Evolutionary conservation across 2,329 filamentous ascomycete species (phyloP).

Genomic region (Sordariomycetes sp.): DNA sequence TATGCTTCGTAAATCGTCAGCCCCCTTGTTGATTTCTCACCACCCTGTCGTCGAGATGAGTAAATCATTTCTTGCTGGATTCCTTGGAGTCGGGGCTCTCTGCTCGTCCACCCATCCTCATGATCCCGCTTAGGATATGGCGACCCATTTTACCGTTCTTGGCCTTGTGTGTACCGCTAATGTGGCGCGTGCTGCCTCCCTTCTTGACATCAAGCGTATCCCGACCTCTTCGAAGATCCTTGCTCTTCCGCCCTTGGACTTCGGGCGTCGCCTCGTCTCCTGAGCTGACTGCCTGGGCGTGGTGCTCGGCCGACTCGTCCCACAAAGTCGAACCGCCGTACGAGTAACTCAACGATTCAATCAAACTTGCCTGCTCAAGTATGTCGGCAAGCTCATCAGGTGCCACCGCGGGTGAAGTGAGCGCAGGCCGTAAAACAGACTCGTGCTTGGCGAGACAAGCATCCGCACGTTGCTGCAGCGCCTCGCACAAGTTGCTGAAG

Average conservation of each 20-base stretch:
- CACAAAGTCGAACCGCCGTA: constrained; percentile 17
- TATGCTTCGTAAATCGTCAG: too few species aligned
- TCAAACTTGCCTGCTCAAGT: constrained; percentile 32
- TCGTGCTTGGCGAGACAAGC: constrained; percentile 42
- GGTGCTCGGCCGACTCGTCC: constrained; percentile 13
- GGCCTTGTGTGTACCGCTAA: constrained; percentile 19
- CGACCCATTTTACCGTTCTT: constrained; percentile 31
- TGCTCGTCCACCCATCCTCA: constrained; percentile 29
- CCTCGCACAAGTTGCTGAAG: constrained; percentile 42
- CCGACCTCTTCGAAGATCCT: constrained; percentile 19
- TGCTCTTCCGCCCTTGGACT: constrained; percentile 17
- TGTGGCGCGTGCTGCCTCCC: constrained; percentile 15
- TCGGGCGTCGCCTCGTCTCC: constrained; percentile 14
- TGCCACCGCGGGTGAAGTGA: constrained; percentile 6
- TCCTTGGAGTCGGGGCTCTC: constrained; percentile 30
- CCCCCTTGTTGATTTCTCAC: too few species aligned
- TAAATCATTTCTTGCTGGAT: constrained; percentile 11
- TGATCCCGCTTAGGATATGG: constrained; percentile 33
- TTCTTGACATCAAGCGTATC: constrained; percentile 17
- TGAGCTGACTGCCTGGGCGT: constrained; percentile 24
- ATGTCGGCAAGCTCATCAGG: constrained; percentile 33
- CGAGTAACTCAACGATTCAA: constrained; percentile 22
- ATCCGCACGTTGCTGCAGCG: constrained; percentile 40
- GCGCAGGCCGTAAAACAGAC: too few species aligned
- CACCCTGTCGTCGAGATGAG: too few species aligned